Base-by-base conservation (phyloP, 148 eudicot genomes). In the Hydrangea macrophylla region DNA sequence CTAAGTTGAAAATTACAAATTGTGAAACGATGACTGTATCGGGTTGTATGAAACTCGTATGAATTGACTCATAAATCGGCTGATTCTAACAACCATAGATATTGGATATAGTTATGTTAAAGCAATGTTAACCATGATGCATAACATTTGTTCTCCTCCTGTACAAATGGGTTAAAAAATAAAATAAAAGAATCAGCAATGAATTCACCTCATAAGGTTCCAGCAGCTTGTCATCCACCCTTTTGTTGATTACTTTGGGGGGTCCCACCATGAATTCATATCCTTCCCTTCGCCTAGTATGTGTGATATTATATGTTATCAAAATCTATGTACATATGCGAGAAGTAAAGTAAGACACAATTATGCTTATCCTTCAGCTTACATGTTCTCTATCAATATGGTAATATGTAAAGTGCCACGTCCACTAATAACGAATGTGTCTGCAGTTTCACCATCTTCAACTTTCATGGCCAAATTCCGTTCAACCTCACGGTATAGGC, bases 201-300 rank as follows among this genome's bases (percentile, higher is more conserved):
- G 58, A 58, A 45, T 60, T 58, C 45, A 94, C 97, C 99, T 94
- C 99, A 68, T 58, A 91, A 64, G 99, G 99, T 77, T 94, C 99
- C 44, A 71, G 69, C 82, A 89, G 62, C 71, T 89, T 75, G 78
- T 89, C 99, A 67, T 87, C 69, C 70, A 85, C 85, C 72, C 4
- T 91, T 72, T 91, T 94, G 77, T 85, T 94, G 65, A 94, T 94
- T 50, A 94, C 99, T 84, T 91, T 94, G 18, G 99, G 97, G 6
- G 99, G 99, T 62, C 99, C 99, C 75, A 94, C 99, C 99, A 94
- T 94, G 79, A 94, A 91, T 75, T 94, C 99, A 40, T 81, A 94
- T 60, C 92, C 92, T 87, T 94, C 99, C 77, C 99, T 81, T 73
- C 99, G 83, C 99, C 99, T 94, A 83, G 55, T 58, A 62, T 30